These are phyloP conservation scores for Recurvomyces mirabilis DNA, from an alignment of 495 filamentous ascomycete species.

Conservation along the genomic window DNA sequence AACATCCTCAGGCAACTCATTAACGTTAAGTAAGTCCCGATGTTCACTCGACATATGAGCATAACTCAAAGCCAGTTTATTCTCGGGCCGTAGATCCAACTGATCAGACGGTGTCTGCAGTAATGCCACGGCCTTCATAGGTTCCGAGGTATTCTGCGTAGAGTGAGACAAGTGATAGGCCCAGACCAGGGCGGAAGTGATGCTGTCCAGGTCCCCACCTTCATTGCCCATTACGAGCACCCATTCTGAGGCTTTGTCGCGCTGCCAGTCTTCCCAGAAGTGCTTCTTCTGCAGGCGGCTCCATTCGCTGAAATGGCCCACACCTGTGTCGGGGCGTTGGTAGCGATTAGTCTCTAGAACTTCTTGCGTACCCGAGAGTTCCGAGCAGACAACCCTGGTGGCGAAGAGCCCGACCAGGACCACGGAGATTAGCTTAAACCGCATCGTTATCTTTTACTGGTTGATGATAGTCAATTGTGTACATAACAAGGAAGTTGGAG, in stretches of 20 bases:
- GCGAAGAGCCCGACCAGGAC: too few species aligned
- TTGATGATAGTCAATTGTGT: too few species aligned
- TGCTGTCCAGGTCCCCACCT: constrained; percentile 22
- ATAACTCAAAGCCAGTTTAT: constrained; percentile 21
- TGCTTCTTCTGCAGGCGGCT: constrained; percentile 21
- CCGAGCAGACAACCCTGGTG: too few species aligned
- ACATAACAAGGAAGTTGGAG: too few species aligned
- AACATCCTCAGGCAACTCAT: constrained; percentile 24
- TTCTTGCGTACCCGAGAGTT: too few species aligned
- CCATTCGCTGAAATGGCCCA: constrained; percentile 26
- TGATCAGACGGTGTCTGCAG: constrained; percentile 21
- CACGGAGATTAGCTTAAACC: too few species aligned
- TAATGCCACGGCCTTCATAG: constrained; percentile 23
- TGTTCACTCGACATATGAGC: constrained; percentile 22
- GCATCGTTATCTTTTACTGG: too few species aligned
- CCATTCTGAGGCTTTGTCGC: constrained; percentile 18
- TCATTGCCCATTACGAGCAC: constrained; percentile 23
- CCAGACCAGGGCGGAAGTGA: constrained; percentile 21
- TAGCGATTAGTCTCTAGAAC: neutral
- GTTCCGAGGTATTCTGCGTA: constrained; percentile 18
- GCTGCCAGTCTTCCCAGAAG: constrained; percentile 24
- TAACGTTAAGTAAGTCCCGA: constrained; percentile 20
- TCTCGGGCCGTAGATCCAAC: constrained; percentile 24
- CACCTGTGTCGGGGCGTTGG: constrained; percentile 8
- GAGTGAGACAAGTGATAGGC: constrained; percentile 24